Percentiles rank a stretch among this genome's conserved stretches.
Evolutionary conservation across 352 stramenopile species (phyloP).

Genomic region (Pythium rishiriense): DNA sequence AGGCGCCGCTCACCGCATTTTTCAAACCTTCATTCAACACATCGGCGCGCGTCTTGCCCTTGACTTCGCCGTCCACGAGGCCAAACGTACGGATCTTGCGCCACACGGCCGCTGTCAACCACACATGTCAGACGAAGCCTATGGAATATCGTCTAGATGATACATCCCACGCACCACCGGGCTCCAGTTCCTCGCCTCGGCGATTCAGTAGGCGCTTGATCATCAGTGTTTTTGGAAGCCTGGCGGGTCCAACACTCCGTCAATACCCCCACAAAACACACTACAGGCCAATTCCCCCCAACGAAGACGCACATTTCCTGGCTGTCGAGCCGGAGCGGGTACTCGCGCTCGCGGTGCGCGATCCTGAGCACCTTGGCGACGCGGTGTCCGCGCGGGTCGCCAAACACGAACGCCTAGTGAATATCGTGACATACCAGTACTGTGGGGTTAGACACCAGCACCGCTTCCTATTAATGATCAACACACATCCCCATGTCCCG

Average conservation of each 20-base stretch:
- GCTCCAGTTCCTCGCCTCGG: slow-evolving; percentile 47
- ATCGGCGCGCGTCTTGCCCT: slow-evolving; percentile 58
- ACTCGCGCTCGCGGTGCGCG: slow-evolving; percentile 43
- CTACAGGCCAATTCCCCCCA: neutral
- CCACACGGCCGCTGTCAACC: slow-evolving; percentile 55
- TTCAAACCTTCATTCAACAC: slow-evolving; percentile 55
- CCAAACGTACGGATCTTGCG: slow-evolving; percentile 74
- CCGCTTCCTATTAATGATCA: no score
- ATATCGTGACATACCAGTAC: neutral
- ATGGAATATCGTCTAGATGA: neutral
- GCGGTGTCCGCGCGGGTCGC: slow-evolving; percentile 63
- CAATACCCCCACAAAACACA: neutral
- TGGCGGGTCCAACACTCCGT: slow-evolving; percentile 16
- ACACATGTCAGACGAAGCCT: neutral
- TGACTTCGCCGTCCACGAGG: slow-evolving; percentile 58
- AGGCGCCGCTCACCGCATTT: slow-evolving; percentile 30
- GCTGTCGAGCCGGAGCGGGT: slow-evolving; percentile 63
- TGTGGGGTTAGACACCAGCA: neutral
- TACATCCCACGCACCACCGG: slow-evolving; percentile 31
- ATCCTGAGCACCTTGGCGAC: slow-evolving; percentile 62
- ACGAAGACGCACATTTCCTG: slow-evolving; percentile 57
- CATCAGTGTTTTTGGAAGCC: slow-evolving; percentile 66
- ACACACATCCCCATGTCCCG: neutral
- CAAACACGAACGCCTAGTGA: slow-evolving; percentile 62
- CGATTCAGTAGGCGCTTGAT: slow-evolving; percentile 67